Base-by-base conservation (phyloP, 2,329 filamentous ascomycete species). In the Alternaria solani region DNA sequence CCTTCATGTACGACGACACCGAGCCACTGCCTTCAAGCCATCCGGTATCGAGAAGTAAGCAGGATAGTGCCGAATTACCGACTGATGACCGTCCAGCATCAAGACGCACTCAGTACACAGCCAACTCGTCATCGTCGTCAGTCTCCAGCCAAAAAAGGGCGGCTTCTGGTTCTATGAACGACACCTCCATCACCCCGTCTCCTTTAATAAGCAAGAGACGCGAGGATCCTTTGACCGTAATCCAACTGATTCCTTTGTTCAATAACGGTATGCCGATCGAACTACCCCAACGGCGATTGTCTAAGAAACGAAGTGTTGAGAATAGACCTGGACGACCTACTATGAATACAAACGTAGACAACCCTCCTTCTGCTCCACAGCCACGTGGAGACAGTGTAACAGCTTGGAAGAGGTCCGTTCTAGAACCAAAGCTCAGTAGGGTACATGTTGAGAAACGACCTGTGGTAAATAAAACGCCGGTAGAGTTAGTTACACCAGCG, bases 351-450 rank as follows among this genome's bases (percentile, higher is more conserved):
- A n/a, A n/a, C 9, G 6, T 18, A 6, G 16, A 0, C 7, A n/a
- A 0, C n/a, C 0, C 34, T 1, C 7, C 1, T 38, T n/a, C 34
- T 38, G 16, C 20, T 12, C 3, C 20, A 11, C 8, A 20, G 16
- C 38, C 18, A 41, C 38, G 28, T 30, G 3, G 3, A 30, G 28
- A 30, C 9, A 9, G 28, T 30, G 5, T 5, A 30, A 30, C 28
- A 5, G 28, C 28, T 30, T 30, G 3, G 28, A 9, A 3, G 28
- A 30, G 7, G 9, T 32, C 26, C 16, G 44, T 28, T 9, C 5
- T 16, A 16, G 20, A 7, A 25, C 39, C 39, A 42, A 20, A 25
- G 2, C 9, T 42, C 14, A 8, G 18, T 3, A 42, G 5, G 9
- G 20, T 4, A 4, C 16, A 12, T 16, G 30, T 18, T 32, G 20